These are phyloP conservation scores for Neofusicoccum parvum DNA, from an alignment of 2,329 filamentous ascomycete genomes.

Conservation along the genomic window DNA sequence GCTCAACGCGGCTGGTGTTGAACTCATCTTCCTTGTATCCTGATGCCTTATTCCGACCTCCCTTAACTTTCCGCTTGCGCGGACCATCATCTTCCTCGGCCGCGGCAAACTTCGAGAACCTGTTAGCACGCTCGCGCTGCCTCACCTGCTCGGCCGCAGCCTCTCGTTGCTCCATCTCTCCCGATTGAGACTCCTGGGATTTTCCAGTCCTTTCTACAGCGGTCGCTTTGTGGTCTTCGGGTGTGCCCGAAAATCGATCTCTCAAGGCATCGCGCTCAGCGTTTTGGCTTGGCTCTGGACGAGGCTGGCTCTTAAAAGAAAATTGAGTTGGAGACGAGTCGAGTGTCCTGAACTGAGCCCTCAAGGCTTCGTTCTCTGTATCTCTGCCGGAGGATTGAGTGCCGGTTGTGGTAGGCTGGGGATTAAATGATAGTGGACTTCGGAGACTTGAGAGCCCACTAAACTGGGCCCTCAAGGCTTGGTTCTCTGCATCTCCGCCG, in stretches of 20 bases:
- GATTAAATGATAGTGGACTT: too few relatives aligned
- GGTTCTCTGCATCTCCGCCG: background rate
- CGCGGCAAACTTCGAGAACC: slow-evolving; percentile 24
- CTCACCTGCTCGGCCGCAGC: background rate
- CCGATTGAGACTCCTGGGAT: background rate
- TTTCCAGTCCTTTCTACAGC: background rate
- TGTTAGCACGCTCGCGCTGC: background rate
- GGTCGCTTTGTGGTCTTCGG: background rate
- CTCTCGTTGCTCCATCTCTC: background rate
- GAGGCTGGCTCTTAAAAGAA: background rate
- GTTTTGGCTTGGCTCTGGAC: background rate
- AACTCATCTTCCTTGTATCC: slow-evolving; percentile 25
- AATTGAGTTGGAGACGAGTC: too few relatives aligned
- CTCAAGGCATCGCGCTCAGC: background rate
- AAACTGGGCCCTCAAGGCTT: background rate
- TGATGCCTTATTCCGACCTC: slow-evolving; percentile 18
- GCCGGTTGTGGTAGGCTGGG: too few relatives aligned
- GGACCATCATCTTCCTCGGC: slow-evolving; percentile 29
- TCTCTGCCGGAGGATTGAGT: background rate
- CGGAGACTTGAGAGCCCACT: background rate
- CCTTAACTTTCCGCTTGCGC: slow-evolving; percentile 23
- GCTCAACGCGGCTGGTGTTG: slow-evolving; percentile 26
- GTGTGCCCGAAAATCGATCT: background rate
- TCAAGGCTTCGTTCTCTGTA: background rate
- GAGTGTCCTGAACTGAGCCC: background rate